Evolutionary conservation across 1,284 basidiomycete species (phyloP).

Genomic region (Rhodotorula sp.): DNA sequence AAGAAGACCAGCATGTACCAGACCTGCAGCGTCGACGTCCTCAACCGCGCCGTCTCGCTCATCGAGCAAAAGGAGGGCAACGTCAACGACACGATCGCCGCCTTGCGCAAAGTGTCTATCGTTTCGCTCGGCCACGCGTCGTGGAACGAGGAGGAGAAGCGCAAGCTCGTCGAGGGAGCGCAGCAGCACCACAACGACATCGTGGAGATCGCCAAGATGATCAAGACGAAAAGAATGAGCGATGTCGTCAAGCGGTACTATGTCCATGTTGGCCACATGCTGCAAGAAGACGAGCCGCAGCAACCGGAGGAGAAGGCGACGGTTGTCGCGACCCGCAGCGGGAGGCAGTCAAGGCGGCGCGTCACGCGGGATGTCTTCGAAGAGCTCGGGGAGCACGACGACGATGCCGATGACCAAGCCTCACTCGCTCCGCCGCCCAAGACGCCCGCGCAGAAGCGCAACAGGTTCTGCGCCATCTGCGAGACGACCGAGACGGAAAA

Average conservation of each 20-base stretch:
- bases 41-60: constrained; percentile 33
- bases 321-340: constrained; percentile 25
- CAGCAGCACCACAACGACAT: constrained; percentile 41
- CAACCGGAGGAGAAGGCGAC: constrained; percentile 37
- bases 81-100: constrained; percentile 21
- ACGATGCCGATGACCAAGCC: constrained; percentile 32
- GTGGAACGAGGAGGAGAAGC: constrained; percentile 40
- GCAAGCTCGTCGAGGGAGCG: constrained; percentile 31
- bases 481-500: constrained; percentile 14
- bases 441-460: constrained; percentile 18
- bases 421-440: constrained; percentile 27
- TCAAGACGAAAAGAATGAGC: constrained; percentile 35
- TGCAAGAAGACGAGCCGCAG: constrained; percentile 39
- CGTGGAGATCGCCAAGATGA: constrained; percentile 28
- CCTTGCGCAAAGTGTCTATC: constrained; percentile 23
- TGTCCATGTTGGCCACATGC: constrained; percentile 33
- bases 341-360: constrained; percentile 13
- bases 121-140: constrained; percentile 29
- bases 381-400: constrained; percentile 1
- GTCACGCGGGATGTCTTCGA: constrained; percentile 7
- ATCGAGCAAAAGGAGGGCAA: constrained; percentile 21
- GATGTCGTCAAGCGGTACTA: constrained; percentile 44
- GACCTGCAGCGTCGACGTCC: constrained; percentile 35
- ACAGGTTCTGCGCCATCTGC: constrained; percentile 42
- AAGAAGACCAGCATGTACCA: constrained; percentile 27